Evolutionary conservation across 768 basidiomycete species (phyloP).

Genomic region (Postia placenta): DNA sequence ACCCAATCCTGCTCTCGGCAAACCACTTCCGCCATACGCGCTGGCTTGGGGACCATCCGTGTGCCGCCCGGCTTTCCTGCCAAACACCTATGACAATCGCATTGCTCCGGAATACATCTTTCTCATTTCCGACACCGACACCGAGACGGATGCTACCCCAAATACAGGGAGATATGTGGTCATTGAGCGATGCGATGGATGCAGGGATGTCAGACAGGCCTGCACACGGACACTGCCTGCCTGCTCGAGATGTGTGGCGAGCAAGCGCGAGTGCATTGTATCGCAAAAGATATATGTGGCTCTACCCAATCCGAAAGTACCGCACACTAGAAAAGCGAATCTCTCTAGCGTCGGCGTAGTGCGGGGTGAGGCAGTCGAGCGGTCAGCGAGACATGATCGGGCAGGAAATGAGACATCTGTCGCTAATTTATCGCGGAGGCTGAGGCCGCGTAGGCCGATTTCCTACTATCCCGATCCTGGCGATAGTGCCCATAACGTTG

Average conservation of each 20-base stretch:
- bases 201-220: not conserved
- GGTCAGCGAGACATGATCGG: too few relatives aligned
- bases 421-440: too few relatives aligned
- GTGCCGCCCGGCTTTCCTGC: not conserved
- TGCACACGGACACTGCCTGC: slow-evolving; percentile 2
- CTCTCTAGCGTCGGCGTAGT: too few relatives aligned
- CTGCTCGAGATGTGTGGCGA: not conserved
- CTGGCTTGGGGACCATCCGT: not conserved
- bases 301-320: slow-evolving; percentile 1
- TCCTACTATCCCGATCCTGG: too few relatives aligned
- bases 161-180: slow-evolving; percentile 3
- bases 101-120: slow-evolving; percentile 1
- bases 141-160: too few relatives aligned
- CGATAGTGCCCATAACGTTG: too few relatives aligned
- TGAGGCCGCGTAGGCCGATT: too few relatives aligned
- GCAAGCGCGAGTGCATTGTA: not conserved
- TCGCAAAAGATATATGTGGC: not conserved
- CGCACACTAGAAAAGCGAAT: too few relatives aligned
- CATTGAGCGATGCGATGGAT: not conserved
- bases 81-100: slow-evolving; percentile 3
- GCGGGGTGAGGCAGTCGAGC: too few relatives aligned
- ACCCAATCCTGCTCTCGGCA: not conserved
- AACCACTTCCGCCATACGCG: not conserved
- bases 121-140: not conserved
- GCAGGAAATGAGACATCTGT: too few relatives aligned